Evolutionary conservation across 78 protist genomes (phyloP).

Genomic region (Mastigamoeba balamuthi): DNA sequence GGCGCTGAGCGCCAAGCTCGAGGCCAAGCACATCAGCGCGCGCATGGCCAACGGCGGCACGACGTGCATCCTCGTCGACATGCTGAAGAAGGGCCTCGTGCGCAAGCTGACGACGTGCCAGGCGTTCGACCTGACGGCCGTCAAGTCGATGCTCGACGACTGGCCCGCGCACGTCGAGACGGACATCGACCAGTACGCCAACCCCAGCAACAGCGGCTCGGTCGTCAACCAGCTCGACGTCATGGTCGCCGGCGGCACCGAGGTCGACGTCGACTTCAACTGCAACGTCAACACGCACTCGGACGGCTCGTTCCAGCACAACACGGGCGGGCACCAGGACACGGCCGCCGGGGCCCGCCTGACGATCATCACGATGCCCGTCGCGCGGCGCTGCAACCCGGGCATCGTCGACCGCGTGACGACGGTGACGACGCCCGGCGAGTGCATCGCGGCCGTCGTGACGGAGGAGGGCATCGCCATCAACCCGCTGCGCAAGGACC

Average conservation of each 20-base stretch:
- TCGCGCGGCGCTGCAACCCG: background rate
- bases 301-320: background rate
- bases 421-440: background rate
- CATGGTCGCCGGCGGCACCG: background rate
- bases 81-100: background rate
- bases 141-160: background rate
- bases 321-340: background rate
- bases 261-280: background rate
- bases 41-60: background rate
- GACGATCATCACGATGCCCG: background rate
- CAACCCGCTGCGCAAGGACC: background rate
- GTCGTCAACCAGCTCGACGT: background rate
- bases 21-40: background rate
- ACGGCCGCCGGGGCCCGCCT: background rate
- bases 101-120: background rate
- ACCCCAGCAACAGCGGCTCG: background rate
- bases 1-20: background rate
- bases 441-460: background rate
- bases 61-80: background rate
- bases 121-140: background rate
- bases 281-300: background rate
- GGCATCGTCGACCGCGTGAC: background rate
- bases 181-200: background rate
- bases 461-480: background rate
- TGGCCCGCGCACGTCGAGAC: background rate